Evolutionary conservation across 371 early-diverging fungal species (phyloP), one percentile per base, ranked within the genome.

Genomic region (Parasitella parasitica): DNA sequence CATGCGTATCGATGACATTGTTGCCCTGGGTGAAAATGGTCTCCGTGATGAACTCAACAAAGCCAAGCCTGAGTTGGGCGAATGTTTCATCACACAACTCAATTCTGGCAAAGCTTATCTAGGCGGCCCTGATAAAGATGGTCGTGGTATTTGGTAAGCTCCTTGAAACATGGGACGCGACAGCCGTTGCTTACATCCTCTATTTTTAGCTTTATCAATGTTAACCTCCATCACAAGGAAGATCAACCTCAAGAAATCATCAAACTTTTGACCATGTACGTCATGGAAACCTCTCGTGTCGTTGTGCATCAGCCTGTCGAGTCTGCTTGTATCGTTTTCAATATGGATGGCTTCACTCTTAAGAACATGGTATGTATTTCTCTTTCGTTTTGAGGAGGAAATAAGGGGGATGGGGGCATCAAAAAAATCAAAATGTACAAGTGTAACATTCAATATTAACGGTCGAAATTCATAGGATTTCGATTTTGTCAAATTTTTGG

Each of bases 261-360:
- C 27, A 77, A 86, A 27, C 66, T 77, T 20, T 78, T 85, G 58
- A 79, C 89, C 16, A 76, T 93, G 59, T 89, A 83, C 64, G 76
- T 82, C 59, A 86, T 95, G 87, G 96, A 95, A 66, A 85, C 87
- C 8, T 80, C 84, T 54, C 86, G 95, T 32, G 68, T 88, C 84
- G 12, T 77, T 83, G 57, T 92, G 86, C 70, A 87, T 83, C 34
- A 90, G 80, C 32, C 85, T 77, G 58, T 67, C 54, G 71, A 68
- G 9, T 16, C 59, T 37, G 59, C 56, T 32, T 68, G 68, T 32
- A 46, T 68, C n/a, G 81, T 96, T 38, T 94, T 95, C 76, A 93
- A 96, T 74, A 73, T 96, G 73, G 86, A 86, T 46, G 87, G 84
- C 43, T 94, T 95, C 64, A 83, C 88, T 27, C 67, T 91, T 49